phyloP scores from a whole-genome alignment of 129 eudicot species.

The Artemisia tridentata region DNA sequence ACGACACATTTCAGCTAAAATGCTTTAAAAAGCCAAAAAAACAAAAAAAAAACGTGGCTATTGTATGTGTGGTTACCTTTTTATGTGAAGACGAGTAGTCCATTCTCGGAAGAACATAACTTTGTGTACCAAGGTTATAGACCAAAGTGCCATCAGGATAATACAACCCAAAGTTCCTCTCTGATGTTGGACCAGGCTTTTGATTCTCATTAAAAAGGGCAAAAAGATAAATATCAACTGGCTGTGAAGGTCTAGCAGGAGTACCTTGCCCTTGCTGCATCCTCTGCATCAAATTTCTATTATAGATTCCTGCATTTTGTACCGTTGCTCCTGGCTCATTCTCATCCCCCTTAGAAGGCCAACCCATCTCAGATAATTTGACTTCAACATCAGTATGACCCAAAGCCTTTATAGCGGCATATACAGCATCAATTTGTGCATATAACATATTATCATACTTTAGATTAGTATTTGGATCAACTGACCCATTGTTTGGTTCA shows the following conservation, averaged over 20 bases:
- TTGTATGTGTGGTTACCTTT: constrained; percentile 40
- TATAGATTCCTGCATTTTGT: constrained; percentile 76
- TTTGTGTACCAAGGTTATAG: constrained; percentile 74
- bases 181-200: constrained; percentile 84
- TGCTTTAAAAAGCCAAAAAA: not conserved
- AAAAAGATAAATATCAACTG: constrained; percentile 73
- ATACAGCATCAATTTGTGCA: constrained; percentile 98
- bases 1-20: not conserved
- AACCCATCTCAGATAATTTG: constrained; percentile 87
- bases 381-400: constrained; percentile 72
- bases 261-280: constrained; percentile 69
- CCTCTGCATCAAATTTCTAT: constrained; percentile 72
- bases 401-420: constrained; percentile 77
- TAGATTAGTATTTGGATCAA: constrained; percentile 58
- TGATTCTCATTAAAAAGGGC: constrained; percentile 91
- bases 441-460: constrained; percentile 95
- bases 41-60: not conserved
- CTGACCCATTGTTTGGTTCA: constrained; percentile 60
- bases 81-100: constrained; percentile 62
- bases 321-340: constrained; percentile 80
- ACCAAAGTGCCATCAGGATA: constrained; percentile 84
- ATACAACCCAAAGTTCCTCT: constrained; percentile 86
- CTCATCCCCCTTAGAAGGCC: constrained; percentile 97
- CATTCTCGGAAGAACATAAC: constrained; percentile 53
- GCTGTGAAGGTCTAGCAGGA: constrained; percentile 69